A percentile compares a stretch with the other conserved stretches of the same genome.
Evolutionary conservation across 2,329 filamentous ascomycete species (phyloP).

Genomic region (Fusarium sp.): DNA sequence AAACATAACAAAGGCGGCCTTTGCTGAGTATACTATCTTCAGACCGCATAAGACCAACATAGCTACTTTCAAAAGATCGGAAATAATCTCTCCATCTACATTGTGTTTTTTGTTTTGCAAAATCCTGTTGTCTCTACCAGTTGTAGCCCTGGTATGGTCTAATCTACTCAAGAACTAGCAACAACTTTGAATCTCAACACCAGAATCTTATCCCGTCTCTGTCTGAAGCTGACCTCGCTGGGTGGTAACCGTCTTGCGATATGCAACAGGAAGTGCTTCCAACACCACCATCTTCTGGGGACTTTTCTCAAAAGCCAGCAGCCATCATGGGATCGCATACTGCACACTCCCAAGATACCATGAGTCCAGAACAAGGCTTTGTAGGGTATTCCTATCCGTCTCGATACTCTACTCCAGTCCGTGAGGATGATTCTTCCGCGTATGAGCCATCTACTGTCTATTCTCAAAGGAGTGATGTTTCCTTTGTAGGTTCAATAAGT

Average conservation of each 20-base stretch:
- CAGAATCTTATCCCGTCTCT: not conserved
- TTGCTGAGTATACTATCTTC: conserved; percentile 22
- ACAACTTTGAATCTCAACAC: conserved; percentile 2
- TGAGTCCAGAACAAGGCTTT: conserved; percentile 18
- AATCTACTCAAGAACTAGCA: conserved; percentile 8
- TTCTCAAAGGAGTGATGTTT: conserved; percentile 27
- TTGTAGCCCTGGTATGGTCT: conserved; percentile 6
- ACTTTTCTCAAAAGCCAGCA: conserved; percentile 22
- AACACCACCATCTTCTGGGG: conserved; percentile 54
- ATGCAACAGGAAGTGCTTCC: conserved; percentile 54
- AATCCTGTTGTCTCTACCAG: conserved; percentile 4
- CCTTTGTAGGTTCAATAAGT: conserved; percentile 30
- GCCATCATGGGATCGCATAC: conserved; percentile 29
- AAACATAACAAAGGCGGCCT: conserved; percentile 38
- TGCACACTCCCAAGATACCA: conserved; percentile 24
- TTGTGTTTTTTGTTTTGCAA: conserved; percentile 22
- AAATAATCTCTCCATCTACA: conserved; percentile 16
- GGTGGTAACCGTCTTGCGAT: conserved; percentile 16
- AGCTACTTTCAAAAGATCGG: conserved; percentile 37
- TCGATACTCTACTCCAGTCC: conserved; percentile 34
- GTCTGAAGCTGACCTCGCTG: not conserved
- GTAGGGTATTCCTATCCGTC: conserved; percentile 17
- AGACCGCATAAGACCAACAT: conserved; percentile 32
- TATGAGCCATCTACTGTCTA: conserved; percentile 34
- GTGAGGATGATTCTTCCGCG: conserved; percentile 30